Conservation (phyloP, 1,139 yeast species). For the Torulaspora pretoriensis region DNA sequence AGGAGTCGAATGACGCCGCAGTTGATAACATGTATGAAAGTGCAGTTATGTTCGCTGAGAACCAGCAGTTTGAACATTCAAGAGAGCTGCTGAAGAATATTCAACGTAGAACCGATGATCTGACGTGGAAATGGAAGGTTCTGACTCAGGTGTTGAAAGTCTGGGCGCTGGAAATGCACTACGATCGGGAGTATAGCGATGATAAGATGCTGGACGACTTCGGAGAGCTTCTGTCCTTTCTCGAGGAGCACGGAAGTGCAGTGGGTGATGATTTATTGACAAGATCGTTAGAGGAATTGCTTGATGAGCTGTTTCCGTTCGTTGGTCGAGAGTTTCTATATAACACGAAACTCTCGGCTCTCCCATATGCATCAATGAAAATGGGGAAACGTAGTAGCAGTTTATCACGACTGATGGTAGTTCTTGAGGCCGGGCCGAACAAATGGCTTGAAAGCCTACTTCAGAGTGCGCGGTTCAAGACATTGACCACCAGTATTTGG, state of each 20-base stretch:
- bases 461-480: constrained; percentile 4
- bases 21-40: constrained; percentile 7
- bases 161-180: constrained; percentile 13
- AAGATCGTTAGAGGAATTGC: not conserved
- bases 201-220: constrained; percentile 3
- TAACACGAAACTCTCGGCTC: constrained; percentile 6
- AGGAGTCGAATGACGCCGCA: not conserved
- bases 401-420: constrained; percentile 5
- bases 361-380: constrained; percentile 4
- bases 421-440: not conserved
- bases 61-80: constrained; percentile 10
- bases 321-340: constrained; percentile 9
- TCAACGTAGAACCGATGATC: not conserved
- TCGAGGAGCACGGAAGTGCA: not conserved
- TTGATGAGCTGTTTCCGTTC: constrained; percentile 7
- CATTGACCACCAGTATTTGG: constrained; percentile 7
- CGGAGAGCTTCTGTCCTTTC: not conserved
- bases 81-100: constrained; percentile 3
- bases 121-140: constrained; percentile 13
- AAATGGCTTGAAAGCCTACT: not conserved
- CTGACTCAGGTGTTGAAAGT: constrained; percentile 14
- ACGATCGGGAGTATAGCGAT: constrained; percentile 7
- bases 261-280: not conserved
- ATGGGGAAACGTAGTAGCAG: constrained; percentile 11
- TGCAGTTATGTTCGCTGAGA: constrained; percentile 9